Evolutionary conservation across 257 asterid genomes (phyloP).

Genomic region (Phtheirospermum japonicum): DNA sequence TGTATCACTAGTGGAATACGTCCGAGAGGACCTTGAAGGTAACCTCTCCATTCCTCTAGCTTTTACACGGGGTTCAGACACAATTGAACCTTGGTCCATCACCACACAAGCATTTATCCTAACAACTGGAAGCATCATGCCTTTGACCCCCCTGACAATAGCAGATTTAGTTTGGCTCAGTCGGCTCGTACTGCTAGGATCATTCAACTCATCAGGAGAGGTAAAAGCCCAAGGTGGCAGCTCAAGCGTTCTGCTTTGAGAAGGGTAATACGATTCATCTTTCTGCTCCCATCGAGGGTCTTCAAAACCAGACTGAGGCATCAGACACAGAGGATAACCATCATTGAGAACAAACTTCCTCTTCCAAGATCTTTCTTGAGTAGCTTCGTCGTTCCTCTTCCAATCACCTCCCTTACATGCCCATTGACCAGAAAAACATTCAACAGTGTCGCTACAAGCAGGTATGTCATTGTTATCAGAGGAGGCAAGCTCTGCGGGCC

Average conservation of each 20-base stretch:
- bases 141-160: constrained; percentile 61
- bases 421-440: constrained; percentile 70
- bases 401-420: constrained; percentile 95
- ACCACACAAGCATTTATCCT: constrained; percentile 99
- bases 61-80: constrained; percentile 72
- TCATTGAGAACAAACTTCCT: constrained; percentile 82
- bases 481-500: constrained; percentile 27
- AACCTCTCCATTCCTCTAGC: constrained; percentile 68
- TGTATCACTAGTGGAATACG: constrained; percentile 53
- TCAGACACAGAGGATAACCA: constrained; percentile 86
- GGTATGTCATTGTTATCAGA: constrained; percentile 49
- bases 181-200: constrained; percentile 44
- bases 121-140: constrained; percentile 83
- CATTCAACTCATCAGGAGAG: constrained; percentile 77
- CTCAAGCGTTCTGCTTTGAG: constrained; percentile 77
- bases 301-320: constrained; percentile 79
- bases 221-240: constrained; percentile 90
- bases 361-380: constrained; percentile 66
- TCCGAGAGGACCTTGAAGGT: constrained; percentile 56
- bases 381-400: constrained; percentile 80
- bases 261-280: constrained; percentile 72
- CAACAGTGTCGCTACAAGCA: constrained; percentile 41
- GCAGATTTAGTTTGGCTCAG: constrained; percentile 47
- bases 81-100: constrained; percentile 81
- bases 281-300: constrained; percentile 85